Base-by-base conservation (phyloP, 1,139 yeast genomes). In the Pichia sp. region DNA sequence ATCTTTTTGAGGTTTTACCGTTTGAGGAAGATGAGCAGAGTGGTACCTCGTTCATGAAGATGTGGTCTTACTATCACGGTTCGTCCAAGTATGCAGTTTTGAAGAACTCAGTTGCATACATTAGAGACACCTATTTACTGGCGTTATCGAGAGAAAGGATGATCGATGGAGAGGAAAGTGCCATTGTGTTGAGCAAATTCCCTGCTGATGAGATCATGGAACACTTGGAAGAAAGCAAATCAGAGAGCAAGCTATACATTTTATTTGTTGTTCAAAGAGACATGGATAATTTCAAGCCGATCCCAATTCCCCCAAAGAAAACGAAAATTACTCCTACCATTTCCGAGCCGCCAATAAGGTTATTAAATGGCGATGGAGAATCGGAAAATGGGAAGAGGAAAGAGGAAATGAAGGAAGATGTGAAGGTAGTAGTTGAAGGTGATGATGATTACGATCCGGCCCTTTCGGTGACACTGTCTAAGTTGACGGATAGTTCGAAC, bases 111-210 rank as follows among this genome's bases (percentile, higher is more conserved):
- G 80, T 79, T 1, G 60, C 67, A 24, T 74, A 76, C 60, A 84
- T 85, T 38, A 86, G 85, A 64, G 95, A 87, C 66, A 76, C 84
- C 2, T 87, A 87, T 67, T 60, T 87, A 49, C 67, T 85, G 38
- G 77, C 88, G 67, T 67, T 55, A 56, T 66, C 48, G 67, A 69
- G 55, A 63, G 67, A 46, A 41, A 61, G 53, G 34, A 20, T 61
- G 40, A 50, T 59, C 34, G 59, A 54, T 31, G 56, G 55, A 16
- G 52, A 52, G 44, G 52, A 49, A 43, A 46, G 46, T 43, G 56
- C 55, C 14, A 17, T 50, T 34, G 46, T 55, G 43, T 49, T 58
- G n/a, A 48, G 43, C 14, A 54, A 50, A 27, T 60, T 61, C 42
- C 52, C 53, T 16, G 36, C 49, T 17, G 56, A 53, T 41, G 51